Conservation (phyloP, 2,329 filamentous ascomycete species). For the Chaetothyriales sp. region DNA sequence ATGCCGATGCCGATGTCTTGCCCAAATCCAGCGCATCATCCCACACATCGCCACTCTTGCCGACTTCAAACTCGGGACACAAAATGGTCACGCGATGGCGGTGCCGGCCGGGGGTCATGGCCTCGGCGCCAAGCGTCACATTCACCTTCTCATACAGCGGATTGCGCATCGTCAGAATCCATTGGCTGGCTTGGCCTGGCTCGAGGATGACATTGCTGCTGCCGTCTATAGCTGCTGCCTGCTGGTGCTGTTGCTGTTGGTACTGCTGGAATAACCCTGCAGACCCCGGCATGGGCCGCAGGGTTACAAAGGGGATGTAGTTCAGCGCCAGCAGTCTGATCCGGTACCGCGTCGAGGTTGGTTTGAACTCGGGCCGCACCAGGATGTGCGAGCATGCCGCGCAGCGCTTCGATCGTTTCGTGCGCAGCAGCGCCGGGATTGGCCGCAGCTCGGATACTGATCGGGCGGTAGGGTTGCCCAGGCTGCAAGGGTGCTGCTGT, state of each 20-base stretch:
- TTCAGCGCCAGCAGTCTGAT: slow-evolving; percentile 79
- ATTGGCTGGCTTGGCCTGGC: slow-evolving; percentile 48
- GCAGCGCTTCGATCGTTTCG: slow-evolving; percentile 88
- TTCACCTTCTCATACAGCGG: slow-evolving; percentile 83
- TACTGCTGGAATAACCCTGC: slow-evolving; percentile 15
- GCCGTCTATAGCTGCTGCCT: background rate
- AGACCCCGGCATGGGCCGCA: slow-evolving; percentile 37
- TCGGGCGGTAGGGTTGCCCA: slow-evolving; percentile 29
- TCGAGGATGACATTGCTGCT: slow-evolving; percentile 31
- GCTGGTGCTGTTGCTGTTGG: slow-evolving; percentile 9
- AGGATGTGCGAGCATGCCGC: slow-evolving; percentile 87
- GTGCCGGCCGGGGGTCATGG: slow-evolving; percentile 60
- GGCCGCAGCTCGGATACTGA: slow-evolving; percentile 67
- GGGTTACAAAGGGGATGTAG: slow-evolving; percentile 68
- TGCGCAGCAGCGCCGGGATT: slow-evolving; percentile 66
- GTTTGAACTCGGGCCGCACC: slow-evolving; percentile 82
- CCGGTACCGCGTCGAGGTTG: slow-evolving; percentile 75
- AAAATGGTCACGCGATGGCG: slow-evolving; percentile 73
- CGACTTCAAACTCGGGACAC: slow-evolving; percentile 86
- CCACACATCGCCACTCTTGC: slow-evolving; percentile 85
- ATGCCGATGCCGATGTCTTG: background rate
- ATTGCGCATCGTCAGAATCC: slow-evolving; percentile 80
- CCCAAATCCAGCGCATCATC: slow-evolving; percentile 65
- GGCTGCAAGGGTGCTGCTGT: slow-evolving; percentile 37
- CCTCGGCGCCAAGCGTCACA: slow-evolving; percentile 73